Evolutionary conservation across 305 asterid species (phyloP), one percentile per base, ranked within the genome.

Genomic region (Fraxinus paxiana): DNA sequence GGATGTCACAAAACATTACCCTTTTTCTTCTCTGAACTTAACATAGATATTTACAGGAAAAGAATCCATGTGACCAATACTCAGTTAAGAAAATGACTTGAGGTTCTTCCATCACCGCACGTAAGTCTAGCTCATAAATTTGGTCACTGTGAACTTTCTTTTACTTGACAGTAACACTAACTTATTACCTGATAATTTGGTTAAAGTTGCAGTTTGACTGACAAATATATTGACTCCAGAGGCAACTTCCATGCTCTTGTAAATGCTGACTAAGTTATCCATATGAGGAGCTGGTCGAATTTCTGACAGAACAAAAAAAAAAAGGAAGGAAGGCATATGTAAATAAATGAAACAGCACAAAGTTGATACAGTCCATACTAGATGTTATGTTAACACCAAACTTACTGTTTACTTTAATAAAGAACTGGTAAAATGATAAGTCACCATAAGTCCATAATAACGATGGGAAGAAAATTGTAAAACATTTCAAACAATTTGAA

Each of bases 221-320:
- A 89, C 80, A 46, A 90, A 89, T 46, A 90, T 90, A 54, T 87
- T 84, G 87, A 88, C 88, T 56, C 97, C 98, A 37, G 93, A 89
- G 59, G 94, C 90, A 78, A 83, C 91, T 92, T 94, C 97, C 99
- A 94, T 92, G 89, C 94, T 94, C 89, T 92, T 94, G 89, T 96
- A 94, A 81, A 96, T 90, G 61, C 86, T 87, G 73, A 94, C 99
- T 83, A 96, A 87, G 89, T 90, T 96, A 86, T 96, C 97, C 99
- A 96, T 96, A 78, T 91, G 98, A 65, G 97, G 94, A 74, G 98
- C 97, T 83, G 97, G 97, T 75, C 97, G 92, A 78, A 96, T 82
- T 89, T 96, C 99, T 94, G 89, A 30, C 17, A 77, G 48, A 67
- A 74, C 85, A 80, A 76, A 76, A 9, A 7, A 10, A 37, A 37